Conservation (phyloP, 139 green algal species). For the Mesostigma viride region DNA sequence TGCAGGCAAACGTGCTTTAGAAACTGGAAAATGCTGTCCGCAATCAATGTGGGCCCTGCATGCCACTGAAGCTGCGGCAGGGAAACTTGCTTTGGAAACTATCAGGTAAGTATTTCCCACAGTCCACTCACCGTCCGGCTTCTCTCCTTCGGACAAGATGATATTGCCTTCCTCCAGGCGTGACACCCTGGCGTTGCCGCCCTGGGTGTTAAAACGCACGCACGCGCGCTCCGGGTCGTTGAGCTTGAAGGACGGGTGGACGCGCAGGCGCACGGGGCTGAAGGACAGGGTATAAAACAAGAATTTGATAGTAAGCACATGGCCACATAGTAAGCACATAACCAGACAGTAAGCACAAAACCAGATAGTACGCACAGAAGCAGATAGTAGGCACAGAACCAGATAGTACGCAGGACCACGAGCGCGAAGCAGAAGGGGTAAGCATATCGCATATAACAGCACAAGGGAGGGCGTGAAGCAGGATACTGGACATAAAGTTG, state of each 20-base stretch:
- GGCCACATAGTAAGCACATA: too few relatives aligned
- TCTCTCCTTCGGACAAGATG: background rate
- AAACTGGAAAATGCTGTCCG: too few relatives aligned
- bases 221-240: background rate
- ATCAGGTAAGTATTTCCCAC: background rate
- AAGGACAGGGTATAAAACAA: too few relatives aligned
- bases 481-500: too few relatives aligned
- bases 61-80: background rate
- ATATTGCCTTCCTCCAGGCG: background rate
- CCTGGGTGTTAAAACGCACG: background rate
- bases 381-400: background rate
- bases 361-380: background rate
- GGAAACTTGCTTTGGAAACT: background rate
- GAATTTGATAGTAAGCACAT: too few relatives aligned
- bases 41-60: background rate
- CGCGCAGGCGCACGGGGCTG: conserved; percentile 7
- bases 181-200: background rate
- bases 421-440: background rate
- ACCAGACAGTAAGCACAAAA: background rate
- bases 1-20: too few relatives aligned
- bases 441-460: background rate
- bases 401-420: background rate
- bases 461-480: too few relatives aligned
- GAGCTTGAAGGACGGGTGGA: conserved; percentile 12
- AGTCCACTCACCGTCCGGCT: background rate